Evolutionary conservation across 2,329 filamentous ascomycete genomes (phyloP).

Genomic region (Fusarium euwallaceae): DNA sequence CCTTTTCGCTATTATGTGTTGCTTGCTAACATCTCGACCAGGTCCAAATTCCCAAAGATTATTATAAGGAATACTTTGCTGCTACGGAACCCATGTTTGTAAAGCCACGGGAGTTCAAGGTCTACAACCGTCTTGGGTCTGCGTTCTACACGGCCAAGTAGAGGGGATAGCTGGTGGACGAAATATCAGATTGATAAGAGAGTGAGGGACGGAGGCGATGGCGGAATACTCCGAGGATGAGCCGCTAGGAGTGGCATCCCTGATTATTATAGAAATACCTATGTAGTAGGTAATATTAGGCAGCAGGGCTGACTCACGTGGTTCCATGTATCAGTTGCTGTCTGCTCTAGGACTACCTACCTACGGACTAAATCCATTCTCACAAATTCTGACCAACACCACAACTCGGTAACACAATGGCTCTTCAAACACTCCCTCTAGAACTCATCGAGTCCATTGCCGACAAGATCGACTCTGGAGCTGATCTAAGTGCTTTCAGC

Average conservation of each 20-base stretch:
- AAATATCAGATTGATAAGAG: background rate
- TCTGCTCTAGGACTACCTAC: too few relatives aligned
- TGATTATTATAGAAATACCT: too few relatives aligned
- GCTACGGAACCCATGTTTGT: slow-evolving; percentile 4
- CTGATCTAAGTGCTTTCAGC: background rate
- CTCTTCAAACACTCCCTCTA: background rate
- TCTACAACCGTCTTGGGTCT: background rate
- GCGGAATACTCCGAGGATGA: too few relatives aligned
- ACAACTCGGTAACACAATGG: background rate
- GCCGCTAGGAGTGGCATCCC: too few relatives aligned
- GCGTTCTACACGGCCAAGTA: background rate
- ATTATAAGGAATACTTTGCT: slow-evolving; percentile 10
- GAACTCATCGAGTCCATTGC: slow-evolving; percentile 14
- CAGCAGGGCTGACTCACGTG: too few relatives aligned
- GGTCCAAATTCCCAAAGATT: slow-evolving; percentile 7
- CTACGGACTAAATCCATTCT: too few relatives aligned
- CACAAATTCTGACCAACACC: background rate
- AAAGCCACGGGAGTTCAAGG: slow-evolving; percentile 3
- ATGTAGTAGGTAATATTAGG: too few relatives aligned
- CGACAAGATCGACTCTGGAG: background rate
- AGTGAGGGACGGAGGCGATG: background rate
- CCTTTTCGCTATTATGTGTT: background rate
- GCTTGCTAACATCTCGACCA: background rate
- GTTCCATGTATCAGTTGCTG: too few relatives aligned
- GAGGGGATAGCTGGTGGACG: background rate